These are phyloP conservation scores for Fusarium dimerum DNA, from an alignment of 2,329 filamentous ascomycete genomes.

Conservation along the genomic window DNA sequence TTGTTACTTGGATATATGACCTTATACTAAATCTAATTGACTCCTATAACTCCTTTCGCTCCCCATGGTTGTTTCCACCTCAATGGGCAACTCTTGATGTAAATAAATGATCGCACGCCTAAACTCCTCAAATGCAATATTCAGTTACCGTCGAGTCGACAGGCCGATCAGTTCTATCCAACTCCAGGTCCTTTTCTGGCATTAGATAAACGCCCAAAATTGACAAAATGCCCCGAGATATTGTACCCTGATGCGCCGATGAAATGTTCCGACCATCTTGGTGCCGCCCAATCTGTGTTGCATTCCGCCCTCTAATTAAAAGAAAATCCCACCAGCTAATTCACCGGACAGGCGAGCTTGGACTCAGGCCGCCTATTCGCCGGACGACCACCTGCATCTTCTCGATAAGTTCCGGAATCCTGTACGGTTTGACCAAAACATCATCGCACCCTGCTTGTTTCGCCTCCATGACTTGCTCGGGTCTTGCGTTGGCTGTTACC, in stretches of 20 bases:
- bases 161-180: neutral
- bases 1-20: no score
- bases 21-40: no score
- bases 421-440: conserved; percentile 72
- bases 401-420: conserved; percentile 60
- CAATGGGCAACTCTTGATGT: neutral
- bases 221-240: neutral
- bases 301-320: no score
- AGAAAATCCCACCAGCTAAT: conserved; percentile 4
- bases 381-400: conserved; percentile 56
- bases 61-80: neutral
- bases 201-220: neutral
- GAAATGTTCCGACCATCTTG: neutral
- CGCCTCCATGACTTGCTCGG: conserved; percentile 58
- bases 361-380: conserved; percentile 32
- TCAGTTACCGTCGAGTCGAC: neutral
- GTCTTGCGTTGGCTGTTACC: conserved; percentile 67
- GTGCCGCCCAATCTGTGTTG: neutral
- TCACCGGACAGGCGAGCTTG: conserved; percentile 26
- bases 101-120: neutral
- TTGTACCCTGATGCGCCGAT: neutral
- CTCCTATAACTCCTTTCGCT: neutral
- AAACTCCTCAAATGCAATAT: neutral
- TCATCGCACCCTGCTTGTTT: conserved; percentile 58
- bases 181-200: neutral